These are phyloP conservation scores for Macrophomina phaseolina DNA, from an alignment of 2,329 filamentous ascomycete species.

Conservation along the genomic window DNA sequence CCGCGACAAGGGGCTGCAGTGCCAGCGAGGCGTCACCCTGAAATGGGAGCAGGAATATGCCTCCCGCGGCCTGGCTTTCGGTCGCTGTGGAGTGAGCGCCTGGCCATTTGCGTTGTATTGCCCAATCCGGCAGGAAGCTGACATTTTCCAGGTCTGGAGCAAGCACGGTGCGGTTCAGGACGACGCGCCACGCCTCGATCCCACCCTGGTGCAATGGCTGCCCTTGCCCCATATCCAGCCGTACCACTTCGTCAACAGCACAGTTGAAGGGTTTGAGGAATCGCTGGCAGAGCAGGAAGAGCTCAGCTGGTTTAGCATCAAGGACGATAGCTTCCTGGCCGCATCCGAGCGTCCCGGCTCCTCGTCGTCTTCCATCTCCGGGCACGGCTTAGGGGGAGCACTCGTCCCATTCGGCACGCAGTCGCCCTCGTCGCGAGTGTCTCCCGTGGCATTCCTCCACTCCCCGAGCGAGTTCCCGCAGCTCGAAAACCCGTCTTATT, in stretches of 20 bases:
- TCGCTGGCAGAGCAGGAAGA: constrained; percentile 18
- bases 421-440: constrained; percentile 31
- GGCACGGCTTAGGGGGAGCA: background rate
- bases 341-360: constrained; percentile 9
- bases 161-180: constrained; percentile 29
- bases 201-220: constrained; percentile 30
- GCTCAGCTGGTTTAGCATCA: constrained; percentile 9
- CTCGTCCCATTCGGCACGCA: background rate
- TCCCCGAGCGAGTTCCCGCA: constrained; percentile 37
- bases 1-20: constrained; percentile 42
- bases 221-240: constrained; percentile 32
- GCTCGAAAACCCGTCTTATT: constrained; percentile 37
- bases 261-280: constrained; percentile 29
- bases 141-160: constrained; percentile 40
- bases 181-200: constrained; percentile 27
- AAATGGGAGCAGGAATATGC: constrained; percentile 46
- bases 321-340: background rate
- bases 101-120: background rate
- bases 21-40: constrained; percentile 38
- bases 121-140: background rate
- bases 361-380: constrained; percentile 13
- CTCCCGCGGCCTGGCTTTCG: constrained; percentile 50
- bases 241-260: constrained; percentile 34
- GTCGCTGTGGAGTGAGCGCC: constrained; percentile 41
- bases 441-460: constrained; percentile 21